phyloP scores from a whole-genome alignment of 2,329 filamentous ascomycete genomes.

The Cladosporium phlei region DNA sequence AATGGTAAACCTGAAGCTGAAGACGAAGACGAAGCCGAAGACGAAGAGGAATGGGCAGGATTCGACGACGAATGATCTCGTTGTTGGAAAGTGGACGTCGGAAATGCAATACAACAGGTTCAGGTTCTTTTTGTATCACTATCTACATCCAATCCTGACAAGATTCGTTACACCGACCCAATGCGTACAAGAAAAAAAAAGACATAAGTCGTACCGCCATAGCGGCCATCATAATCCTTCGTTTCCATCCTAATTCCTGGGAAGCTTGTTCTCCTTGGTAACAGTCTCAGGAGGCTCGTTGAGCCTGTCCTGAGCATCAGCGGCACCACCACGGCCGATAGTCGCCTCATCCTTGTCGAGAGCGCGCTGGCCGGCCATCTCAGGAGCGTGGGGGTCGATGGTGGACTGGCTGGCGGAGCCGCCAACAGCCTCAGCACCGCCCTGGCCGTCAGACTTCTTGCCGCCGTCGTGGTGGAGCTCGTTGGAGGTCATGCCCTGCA shows the following conservation, averaged over 20 bases:
- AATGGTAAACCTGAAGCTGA: neutral
- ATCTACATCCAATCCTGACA: no score
- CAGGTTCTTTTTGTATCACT: no score
- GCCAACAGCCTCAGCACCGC: conserved; percentile 44
- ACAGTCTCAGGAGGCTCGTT: conserved; percentile 29
- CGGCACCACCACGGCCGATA: conserved; percentile 32
- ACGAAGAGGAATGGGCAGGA: conserved; percentile 26
- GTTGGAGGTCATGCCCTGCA: conserved; percentile 43
- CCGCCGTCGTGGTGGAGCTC: conserved; percentile 42
- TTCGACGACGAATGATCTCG: neutral
- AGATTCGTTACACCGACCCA: conserved; percentile 1
- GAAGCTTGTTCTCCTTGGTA: conserved; percentile 21
- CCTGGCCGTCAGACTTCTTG: conserved; percentile 36
- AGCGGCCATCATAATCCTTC: neutral
- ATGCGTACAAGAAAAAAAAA: conserved; percentile 1
- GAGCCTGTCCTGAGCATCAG: conserved; percentile 33
- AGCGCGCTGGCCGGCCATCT: conserved; percentile 33
- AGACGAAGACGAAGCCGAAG: conserved; percentile 1
- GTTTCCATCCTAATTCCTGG: neutral
- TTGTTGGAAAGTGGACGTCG: no score
- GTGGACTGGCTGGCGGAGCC: conserved; percentile 20
- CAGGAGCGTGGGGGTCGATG: conserved; percentile 23
- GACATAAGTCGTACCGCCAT: conserved; percentile 3
- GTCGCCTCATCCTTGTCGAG: conserved; percentile 24
- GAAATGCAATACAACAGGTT: no score